These are phyloP conservation scores for Boletus speciosus DNA, from an alignment of 768 basidiomycete genomes.

Conservation along the genomic window DNA sequence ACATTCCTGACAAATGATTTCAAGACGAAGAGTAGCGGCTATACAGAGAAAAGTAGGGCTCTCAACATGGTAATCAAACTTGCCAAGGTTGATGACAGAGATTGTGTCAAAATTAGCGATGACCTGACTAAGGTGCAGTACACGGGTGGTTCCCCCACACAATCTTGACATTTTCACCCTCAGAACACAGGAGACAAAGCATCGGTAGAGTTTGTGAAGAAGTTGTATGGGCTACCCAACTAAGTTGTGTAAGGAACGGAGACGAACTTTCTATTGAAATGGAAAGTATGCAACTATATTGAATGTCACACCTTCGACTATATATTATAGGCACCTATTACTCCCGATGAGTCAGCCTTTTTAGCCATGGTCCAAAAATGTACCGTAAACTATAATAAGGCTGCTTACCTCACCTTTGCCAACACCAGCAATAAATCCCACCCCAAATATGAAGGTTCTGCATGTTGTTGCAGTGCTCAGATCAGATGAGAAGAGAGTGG, in stretches of 20 bases:
- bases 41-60: conserved; percentile 66
- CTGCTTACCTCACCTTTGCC: no score
- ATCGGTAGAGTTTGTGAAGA: conserved; percentile 58
- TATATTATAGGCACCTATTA: no score
- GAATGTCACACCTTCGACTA: not conserved
- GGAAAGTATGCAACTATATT: not conserved
- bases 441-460: no score
- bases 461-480: no score
- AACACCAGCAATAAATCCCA: no score
- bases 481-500: no score
- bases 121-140: conserved; percentile 71
- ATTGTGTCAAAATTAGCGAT: conserved; percentile 93
- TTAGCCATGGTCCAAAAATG: no score
- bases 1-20: conserved; percentile 94
- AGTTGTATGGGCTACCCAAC: conserved; percentile 8
- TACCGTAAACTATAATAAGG: no score
- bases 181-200: conserved; percentile 69
- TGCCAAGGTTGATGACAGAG: conserved; percentile 61
- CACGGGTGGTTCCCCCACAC: not conserved
- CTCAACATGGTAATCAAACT: conserved; percentile 97
- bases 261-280: not conserved
- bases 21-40: conserved; percentile 38
- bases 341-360: no score
- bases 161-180: not conserved
- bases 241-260: not conserved